Percentiles rank a stretch among this genome's conserved stretches.
Conservation (phyloP, 2,329 filamentous ascomycete genomes). For the Reticulascus tulasneorum region DNA sequence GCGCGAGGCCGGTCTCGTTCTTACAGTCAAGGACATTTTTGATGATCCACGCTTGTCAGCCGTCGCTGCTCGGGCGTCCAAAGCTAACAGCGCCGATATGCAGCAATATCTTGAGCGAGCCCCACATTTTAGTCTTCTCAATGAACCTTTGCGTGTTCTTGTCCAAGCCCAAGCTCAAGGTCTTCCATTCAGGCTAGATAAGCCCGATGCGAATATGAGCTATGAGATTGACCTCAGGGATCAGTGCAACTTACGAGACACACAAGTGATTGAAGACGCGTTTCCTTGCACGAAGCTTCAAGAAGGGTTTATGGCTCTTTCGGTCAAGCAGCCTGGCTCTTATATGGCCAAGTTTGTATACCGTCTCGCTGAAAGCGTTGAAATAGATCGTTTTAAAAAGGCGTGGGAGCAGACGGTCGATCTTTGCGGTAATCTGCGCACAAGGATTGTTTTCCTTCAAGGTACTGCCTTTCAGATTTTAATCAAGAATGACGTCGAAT, state of each 20-base stretch:
- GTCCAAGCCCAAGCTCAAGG: conserved; percentile 12
- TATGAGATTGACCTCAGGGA: neutral
- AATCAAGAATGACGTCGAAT: conserved; percentile 1
- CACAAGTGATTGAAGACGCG: conserved; percentile 19
- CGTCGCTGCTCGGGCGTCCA: too few species aligned
- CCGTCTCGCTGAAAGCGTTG: neutral
- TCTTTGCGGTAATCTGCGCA: neutral
- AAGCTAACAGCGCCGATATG: neutral
- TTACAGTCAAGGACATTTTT: conserved; percentile 21
- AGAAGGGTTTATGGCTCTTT: conserved; percentile 33
- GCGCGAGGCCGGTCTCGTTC: conserved; percentile 11
- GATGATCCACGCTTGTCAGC: conserved; percentile 13
- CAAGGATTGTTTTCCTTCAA: conserved; percentile 7
- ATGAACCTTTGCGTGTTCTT: conserved; percentile 8
- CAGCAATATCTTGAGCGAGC: neutral
- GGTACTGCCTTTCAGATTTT: conserved; percentile 33
- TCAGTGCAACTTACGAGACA: conserved; percentile 13
- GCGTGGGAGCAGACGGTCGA: neutral
- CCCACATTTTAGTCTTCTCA: neutral
- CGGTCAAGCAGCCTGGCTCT: conserved; percentile 26
- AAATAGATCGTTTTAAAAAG: neutral
- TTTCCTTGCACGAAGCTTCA: conserved; percentile 38
- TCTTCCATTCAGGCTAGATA: too few species aligned
- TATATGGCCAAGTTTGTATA: neutral
- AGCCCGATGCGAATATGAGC: neutral